These are phyloP conservation scores for Solioccasus polychromus DNA, from an alignment of 768 basidiomycete genomes.

Conservation along the genomic window DNA sequence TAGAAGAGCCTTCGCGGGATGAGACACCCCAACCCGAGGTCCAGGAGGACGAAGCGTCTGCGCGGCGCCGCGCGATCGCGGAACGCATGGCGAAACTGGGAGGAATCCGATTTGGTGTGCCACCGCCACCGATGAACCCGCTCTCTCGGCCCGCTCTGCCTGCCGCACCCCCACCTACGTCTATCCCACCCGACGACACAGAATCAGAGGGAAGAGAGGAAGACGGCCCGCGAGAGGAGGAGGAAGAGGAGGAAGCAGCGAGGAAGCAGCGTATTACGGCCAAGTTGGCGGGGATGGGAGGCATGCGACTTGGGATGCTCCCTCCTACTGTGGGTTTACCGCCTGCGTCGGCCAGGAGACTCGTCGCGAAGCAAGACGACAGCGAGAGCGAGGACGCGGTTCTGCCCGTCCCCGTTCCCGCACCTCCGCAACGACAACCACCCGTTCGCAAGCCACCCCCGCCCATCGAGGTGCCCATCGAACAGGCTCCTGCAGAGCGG, in stretches of 20 bases:
- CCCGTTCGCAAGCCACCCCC: slow-evolving; percentile 33
- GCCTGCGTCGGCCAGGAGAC: slow-evolving; percentile 16
- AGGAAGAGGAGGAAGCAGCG: slow-evolving; percentile 64
- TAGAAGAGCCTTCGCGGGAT: slow-evolving; percentile 7
- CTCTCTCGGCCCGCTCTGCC: slow-evolving; percentile 37
- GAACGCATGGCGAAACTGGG: slow-evolving; percentile 95
- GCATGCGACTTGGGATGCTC: slow-evolving; percentile 56
- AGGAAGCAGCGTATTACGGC: slow-evolving; percentile 53
- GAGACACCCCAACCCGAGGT: slow-evolving; percentile 13
- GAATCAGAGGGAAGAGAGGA: slow-evolving; percentile 18
- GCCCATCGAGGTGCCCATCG: slow-evolving; percentile 6
- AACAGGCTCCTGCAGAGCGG: slow-evolving; percentile 12
- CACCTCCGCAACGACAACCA: slow-evolving; percentile 30
- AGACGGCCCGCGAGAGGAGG: slow-evolving; percentile 28
- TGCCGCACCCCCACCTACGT: slow-evolving; percentile 35
- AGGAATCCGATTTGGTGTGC: slow-evolving; percentile 78
- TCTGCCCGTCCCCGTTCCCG: slow-evolving; percentile 30
- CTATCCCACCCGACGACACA: slow-evolving; percentile 26
- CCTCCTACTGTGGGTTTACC: slow-evolving; percentile 27
- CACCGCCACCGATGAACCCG: slow-evolving; percentile 43
- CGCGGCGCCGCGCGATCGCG: slow-evolving; percentile 70
- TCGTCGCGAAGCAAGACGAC: slow-evolving; percentile 22
- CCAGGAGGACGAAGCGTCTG: slow-evolving; percentile 47
- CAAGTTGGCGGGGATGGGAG: slow-evolving; percentile 53
- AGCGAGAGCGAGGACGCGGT: slow-evolving; percentile 27